Percentiles rank a stretch among this genome's conserved stretches.
Evolutionary conservation across 164 flowering plant genomes (phyloP).

Genomic region (Cinnamomum chago): DNA sequence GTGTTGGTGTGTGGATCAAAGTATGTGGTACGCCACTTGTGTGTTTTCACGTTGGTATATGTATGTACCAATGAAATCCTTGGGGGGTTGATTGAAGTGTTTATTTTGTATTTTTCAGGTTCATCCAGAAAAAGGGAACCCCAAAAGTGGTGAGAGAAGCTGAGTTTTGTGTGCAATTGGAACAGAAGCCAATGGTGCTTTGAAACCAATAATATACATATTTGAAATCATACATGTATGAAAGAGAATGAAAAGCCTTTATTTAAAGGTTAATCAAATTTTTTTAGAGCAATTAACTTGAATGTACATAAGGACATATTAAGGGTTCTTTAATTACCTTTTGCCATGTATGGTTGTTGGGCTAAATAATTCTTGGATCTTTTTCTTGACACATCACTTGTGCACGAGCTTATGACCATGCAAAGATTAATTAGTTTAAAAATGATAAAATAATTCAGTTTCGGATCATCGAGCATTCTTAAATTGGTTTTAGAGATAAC

Average conservation of each 20-base stretch:
- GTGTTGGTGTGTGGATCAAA: too few relatives aligned
- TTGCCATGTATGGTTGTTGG: neutral
- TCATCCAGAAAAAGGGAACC: neutral
- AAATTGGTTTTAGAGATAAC: too few relatives aligned
- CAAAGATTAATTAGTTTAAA: too few relatives aligned
- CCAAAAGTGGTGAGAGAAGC: neutral
- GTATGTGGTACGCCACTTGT: neutral
- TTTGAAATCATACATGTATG: neutral
- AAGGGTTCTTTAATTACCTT: neutral
- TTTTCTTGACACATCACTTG: too few relatives aligned
- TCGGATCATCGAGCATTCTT: too few relatives aligned
- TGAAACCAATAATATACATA: neutral
- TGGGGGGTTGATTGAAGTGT: neutral
- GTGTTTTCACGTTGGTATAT: neutral
- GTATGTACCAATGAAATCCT: neutral
- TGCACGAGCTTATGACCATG: too few relatives aligned
- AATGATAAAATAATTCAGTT: too few relatives aligned
- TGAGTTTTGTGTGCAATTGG: neutral
- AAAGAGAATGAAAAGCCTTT: neutral
- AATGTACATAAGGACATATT: neutral
- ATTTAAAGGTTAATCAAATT: neutral
- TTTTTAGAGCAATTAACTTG: neutral
- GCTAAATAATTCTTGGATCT: neutral
- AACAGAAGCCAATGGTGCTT: neutral
- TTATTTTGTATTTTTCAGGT: neutral